Percentiles rank a stretch among this genome's conserved stretches.
phyloP scores from a whole-genome alignment of 2,329 filamentous ascomycete genomes.

The Apiospora rasikravindrae region DNA sequence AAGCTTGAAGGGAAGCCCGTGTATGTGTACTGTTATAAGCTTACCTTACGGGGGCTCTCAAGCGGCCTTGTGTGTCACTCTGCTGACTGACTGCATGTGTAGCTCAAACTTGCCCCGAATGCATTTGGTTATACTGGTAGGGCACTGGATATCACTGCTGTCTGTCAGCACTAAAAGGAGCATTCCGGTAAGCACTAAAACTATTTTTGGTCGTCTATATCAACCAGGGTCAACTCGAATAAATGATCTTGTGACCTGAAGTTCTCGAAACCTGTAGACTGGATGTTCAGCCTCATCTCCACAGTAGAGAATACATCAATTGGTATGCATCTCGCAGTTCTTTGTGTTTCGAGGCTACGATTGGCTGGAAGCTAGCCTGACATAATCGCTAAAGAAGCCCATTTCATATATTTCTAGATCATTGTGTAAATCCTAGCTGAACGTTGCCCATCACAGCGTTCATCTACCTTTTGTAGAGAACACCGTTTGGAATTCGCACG shows the following conservation, averaged over 20 bases:
- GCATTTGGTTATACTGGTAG: too few species aligned
- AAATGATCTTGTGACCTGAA: background rate
- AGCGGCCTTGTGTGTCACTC: too few species aligned
- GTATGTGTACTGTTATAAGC: too few species aligned
- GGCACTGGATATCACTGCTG: too few species aligned
- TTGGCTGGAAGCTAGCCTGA: background rate
- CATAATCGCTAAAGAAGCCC: background rate
- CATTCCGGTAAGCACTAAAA: too few species aligned
- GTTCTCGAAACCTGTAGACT: background rate
- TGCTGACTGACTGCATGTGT: too few species aligned
- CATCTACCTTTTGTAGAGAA: background rate
- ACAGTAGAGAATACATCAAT: background rate
- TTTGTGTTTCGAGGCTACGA: background rate
- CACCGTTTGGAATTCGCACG: background rate
- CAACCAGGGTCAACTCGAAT: too few species aligned
- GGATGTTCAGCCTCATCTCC: background rate
- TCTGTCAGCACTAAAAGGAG: too few species aligned
- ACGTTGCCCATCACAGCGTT: background rate
- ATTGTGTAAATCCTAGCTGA: background rate
- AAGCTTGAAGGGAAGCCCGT: too few species aligned
- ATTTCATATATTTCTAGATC: background rate
- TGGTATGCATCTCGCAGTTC: background rate
- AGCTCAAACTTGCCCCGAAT: too few species aligned
- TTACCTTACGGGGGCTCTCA: too few species aligned
- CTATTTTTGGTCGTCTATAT: too few species aligned